phyloP scores from a whole-genome alignment of 208 protist genomes.

The Polymyxa betae region DNA sequence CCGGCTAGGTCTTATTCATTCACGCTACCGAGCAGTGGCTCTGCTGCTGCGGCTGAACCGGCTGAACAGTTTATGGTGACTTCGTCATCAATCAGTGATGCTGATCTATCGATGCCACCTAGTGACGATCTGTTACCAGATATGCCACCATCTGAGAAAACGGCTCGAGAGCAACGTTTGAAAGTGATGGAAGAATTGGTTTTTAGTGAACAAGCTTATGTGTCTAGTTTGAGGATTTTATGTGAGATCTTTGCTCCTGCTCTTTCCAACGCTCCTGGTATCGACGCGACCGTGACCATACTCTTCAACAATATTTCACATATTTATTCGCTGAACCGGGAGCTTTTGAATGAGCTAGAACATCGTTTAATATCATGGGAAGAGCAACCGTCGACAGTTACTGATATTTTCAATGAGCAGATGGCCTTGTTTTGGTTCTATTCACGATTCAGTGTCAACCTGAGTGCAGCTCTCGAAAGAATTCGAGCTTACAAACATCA shows the following conservation, averaged over 20 bases:
- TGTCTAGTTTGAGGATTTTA: neutral
- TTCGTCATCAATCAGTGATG: too few species aligned
- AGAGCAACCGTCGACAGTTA: neutral
- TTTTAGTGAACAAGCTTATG: neutral
- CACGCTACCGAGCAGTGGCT: too few species aligned
- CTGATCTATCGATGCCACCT: too few species aligned
- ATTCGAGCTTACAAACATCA: neutral
- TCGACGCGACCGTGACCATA: slow-evolving; percentile 32
- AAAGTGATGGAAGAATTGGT: slow-evolving; percentile 17
- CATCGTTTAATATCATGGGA: neutral
- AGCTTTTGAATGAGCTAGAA: slow-evolving; percentile 6
- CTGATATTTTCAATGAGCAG: slow-evolving; percentile 39
- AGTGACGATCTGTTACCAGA: too few species aligned
- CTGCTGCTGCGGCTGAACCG: too few species aligned
- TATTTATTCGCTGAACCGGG: slow-evolving; percentile 31
- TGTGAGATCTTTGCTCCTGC: neutral
- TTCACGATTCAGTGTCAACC: slow-evolving; percentile 3
- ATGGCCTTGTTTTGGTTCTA: slow-evolving; percentile 33
- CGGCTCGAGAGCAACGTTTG: neutral
- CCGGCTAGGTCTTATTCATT: too few species aligned
- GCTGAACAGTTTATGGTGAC: too few species aligned
- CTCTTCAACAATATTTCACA: slow-evolving; percentile 29
- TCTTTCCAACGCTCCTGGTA: neutral
- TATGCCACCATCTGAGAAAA: too few species aligned
- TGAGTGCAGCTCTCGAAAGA: neutral